These are phyloP conservation scores for Rhizopogon parksii DNA, from an alignment of 1,284 basidiomycete genomes.

Conservation along the genomic window DNA sequence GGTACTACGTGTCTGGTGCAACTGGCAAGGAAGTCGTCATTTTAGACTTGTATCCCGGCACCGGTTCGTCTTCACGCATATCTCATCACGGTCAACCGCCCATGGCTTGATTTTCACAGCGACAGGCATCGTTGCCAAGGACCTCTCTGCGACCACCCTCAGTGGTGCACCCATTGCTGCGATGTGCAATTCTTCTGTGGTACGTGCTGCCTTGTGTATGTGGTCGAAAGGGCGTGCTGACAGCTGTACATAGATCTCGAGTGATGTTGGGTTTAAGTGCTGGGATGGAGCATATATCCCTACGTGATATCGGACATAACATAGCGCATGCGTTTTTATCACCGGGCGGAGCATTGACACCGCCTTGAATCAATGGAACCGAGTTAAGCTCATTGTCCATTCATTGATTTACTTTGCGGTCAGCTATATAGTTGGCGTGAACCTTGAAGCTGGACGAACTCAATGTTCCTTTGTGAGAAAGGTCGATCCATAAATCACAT, in stretches of 20 bases:
- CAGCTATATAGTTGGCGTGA: too few relatives aligned
- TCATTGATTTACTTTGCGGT: too few relatives aligned
- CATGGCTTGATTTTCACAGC: conserved; percentile 23
- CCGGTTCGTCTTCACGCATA: conserved; percentile 28
- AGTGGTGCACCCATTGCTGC: conserved; percentile 38
- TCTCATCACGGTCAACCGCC: not conserved
- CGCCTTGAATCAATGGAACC: too few relatives aligned
- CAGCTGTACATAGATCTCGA: conserved; percentile 32
- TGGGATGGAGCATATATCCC: conserved; percentile 40
- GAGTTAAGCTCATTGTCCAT: too few relatives aligned
- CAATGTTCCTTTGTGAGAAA: too few relatives aligned
- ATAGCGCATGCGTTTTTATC: too few relatives aligned
- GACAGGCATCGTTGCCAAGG: conserved; percentile 42
- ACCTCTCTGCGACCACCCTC: conserved; percentile 40
- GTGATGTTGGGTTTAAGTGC: conserved; percentile 50
- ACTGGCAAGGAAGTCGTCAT: conserved; percentile 56
- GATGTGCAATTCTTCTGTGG: conserved; percentile 49
- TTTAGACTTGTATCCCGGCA: conserved; percentile 48
- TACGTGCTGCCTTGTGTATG: conserved; percentile 21
- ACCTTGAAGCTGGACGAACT: too few relatives aligned
- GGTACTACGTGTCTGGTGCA: conserved; percentile 42
- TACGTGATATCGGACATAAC: not conserved
- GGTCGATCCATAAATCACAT: too few relatives aligned
- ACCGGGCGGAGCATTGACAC: too few relatives aligned
- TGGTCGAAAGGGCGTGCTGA: not conserved